Conservation (phyloP, 441 rosid genomes). For the Mallotus japonicus region DNA sequence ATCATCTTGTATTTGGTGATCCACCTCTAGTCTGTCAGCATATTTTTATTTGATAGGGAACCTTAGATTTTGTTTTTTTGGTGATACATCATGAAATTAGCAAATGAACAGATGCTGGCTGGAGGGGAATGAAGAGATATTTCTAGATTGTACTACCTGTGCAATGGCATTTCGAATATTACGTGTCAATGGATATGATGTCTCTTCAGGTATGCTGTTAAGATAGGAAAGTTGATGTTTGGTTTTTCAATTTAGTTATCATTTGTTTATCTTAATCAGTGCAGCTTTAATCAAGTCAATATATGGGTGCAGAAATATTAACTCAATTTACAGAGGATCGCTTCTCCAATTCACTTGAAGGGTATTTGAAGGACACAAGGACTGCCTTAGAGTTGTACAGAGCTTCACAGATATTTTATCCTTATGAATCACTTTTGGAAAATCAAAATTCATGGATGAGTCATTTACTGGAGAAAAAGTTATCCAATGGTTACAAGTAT, state of each 20-base stretch:
- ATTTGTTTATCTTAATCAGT: background rate
- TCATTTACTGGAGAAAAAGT: conserved; percentile 43
- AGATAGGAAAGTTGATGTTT: conserved; percentile 12
- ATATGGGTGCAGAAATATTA: conserved; percentile 47
- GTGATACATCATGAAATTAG: conserved; percentile 22
- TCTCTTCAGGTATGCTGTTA: conserved; percentile 56
- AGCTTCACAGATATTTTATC: conserved; percentile 57
- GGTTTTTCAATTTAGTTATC: background rate
- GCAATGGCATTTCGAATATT: conserved; percentile 67
- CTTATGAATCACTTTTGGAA: conserved; percentile 51
- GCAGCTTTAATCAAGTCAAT: background rate
- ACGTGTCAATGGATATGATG: conserved; percentile 53
- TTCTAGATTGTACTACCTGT: conserved; percentile 42
- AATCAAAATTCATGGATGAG: conserved; percentile 52
- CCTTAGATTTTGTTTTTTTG: no score
- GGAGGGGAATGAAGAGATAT: conserved; percentile 67
- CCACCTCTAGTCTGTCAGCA: no score
- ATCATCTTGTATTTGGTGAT: background rate
- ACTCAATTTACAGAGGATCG: conserved; percentile 44
- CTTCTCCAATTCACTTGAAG: conserved; percentile 51
- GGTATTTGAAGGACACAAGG: conserved; percentile 47
- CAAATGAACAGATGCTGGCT: conserved; percentile 61
- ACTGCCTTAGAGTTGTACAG: conserved; percentile 60
- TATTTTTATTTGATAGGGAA: conserved; percentile 6
- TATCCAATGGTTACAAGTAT: conserved; percentile 33